A percentile compares a stretch with the other conserved stretches of the same genome.
Evolutionary conservation across 371 early-diverging fungal genomes (phyloP).

Genomic region (Syncephalastrum racemosum): DNA sequence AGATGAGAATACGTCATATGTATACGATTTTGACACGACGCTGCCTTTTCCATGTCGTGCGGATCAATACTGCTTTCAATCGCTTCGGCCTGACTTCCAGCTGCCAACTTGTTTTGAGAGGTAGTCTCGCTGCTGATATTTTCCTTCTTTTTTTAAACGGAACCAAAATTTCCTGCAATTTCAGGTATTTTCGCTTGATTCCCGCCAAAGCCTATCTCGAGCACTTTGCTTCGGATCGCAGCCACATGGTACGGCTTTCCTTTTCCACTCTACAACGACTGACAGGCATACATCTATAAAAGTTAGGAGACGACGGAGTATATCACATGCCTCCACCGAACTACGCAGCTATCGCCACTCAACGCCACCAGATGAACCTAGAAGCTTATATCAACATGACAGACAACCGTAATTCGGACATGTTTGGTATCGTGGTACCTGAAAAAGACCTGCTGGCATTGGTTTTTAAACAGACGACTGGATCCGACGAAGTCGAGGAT

Average conservation of each 20-base stretch:
- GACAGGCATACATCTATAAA: too few relatives aligned
- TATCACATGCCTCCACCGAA: too few relatives aligned
- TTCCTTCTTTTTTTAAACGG: not conserved
- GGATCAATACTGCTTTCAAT: constrained; percentile 19
- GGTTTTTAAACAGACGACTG: too few relatives aligned
- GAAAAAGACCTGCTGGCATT: too few relatives aligned
- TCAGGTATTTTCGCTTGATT: constrained; percentile 36
- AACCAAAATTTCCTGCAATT: not conserved
- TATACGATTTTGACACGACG: constrained; percentile 41
- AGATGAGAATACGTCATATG: constrained; percentile 1
- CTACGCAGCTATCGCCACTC: too few relatives aligned
- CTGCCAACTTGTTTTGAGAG: constrained; percentile 25
- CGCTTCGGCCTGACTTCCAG: constrained; percentile 29
- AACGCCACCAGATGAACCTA: too few relatives aligned
- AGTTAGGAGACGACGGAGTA: too few relatives aligned
- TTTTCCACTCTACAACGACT: too few relatives aligned
- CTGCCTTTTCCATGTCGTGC: constrained; percentile 37
- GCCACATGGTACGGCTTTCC: constrained; percentile 34
- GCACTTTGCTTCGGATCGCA: constrained; percentile 40
- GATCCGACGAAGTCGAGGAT: too few relatives aligned
- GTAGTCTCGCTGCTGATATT: constrained; percentile 3
- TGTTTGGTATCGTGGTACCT: too few relatives aligned
- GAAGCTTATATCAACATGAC: too few relatives aligned
- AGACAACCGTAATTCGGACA: too few relatives aligned
- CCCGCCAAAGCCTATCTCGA: constrained; percentile 28